phyloP scores from a whole-genome alignment of 495 filamentous ascomycete genomes.

The Aspergillus nanangensis region DNA sequence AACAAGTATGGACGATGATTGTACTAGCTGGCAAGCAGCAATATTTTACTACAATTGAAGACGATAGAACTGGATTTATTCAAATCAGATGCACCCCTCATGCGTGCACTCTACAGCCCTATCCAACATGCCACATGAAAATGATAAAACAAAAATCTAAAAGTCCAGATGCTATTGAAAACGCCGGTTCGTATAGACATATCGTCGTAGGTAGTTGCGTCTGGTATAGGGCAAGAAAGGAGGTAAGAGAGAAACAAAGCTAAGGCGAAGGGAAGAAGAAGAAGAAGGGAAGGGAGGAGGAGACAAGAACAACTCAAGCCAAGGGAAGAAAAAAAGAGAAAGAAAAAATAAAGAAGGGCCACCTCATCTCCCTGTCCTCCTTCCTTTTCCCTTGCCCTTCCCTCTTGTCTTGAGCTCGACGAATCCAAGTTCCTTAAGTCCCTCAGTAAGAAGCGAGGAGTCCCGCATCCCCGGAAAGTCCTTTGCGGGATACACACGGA shows the following conservation, averaged over 20 bases:
- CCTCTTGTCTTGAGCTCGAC: slow-evolving; percentile 44
- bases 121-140: too few relatives aligned
- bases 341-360: not conserved
- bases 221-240: not conserved
- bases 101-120: too few relatives aligned
- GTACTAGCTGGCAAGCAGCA: too few relatives aligned
- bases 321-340: slow-evolving; percentile 2
- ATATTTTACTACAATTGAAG: too few relatives aligned
- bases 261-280: not conserved
- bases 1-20: too few relatives aligned
- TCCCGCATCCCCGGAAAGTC: slow-evolving; percentile 92
- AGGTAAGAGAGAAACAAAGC: not conserved
- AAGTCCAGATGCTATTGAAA: not conserved
- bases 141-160: too few relatives aligned
- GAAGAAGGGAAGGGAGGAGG: not conserved
- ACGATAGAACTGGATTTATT: too few relatives aligned
- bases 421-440: slow-evolving; percentile 41
- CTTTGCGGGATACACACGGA: slow-evolving; percentile 91
- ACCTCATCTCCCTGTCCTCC: slow-evolving; percentile 20
- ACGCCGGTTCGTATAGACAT: not conserved
- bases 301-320: not conserved
- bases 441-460: slow-evolving; percentile 34
- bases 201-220: not conserved
- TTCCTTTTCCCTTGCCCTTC: slow-evolving; percentile 39
- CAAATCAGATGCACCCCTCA: too few relatives aligned